These are phyloP conservation scores for Myriangium duriaei DNA, from an alignment of 2,329 filamentous ascomycete genomes.

Conservation along the genomic window DNA sequence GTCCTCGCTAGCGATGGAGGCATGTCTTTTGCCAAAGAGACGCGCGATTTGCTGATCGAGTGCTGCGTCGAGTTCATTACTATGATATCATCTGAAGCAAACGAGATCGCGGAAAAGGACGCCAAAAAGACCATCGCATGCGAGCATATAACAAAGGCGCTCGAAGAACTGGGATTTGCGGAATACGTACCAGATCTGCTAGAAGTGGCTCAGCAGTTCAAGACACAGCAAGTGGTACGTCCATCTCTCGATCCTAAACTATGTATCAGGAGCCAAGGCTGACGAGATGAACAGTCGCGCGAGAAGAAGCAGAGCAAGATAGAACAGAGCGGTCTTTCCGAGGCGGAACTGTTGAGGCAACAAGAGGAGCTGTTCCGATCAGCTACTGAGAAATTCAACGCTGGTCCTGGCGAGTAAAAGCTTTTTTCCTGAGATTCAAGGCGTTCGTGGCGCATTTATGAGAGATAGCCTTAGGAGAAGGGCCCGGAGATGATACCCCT, in stretches of 20 bases:
- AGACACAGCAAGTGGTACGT: constrained; percentile 77
- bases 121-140: constrained; percentile 98
- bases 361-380: constrained; percentile 86
- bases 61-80: constrained; percentile 99
- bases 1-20: constrained; percentile 69
- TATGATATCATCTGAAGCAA: constrained; percentile 93
- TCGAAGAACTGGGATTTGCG: constrained; percentile 82
- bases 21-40: constrained; percentile 86
- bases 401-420: constrained; percentile 11
- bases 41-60: constrained; percentile 88
- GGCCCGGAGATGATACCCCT: constrained; percentile 3
- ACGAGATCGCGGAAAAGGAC: constrained; percentile 97
- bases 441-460: no score
- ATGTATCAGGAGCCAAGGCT: no score
- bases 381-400: constrained; percentile 59
- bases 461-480: no score
- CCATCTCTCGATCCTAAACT: constrained; percentile 3
- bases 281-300: constrained; percentile 60
- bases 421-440: no score
- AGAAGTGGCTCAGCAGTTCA: constrained; percentile 80
- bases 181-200: constrained; percentile 84
- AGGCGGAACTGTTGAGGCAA: constrained; percentile 77
- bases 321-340: constrained; percentile 80
- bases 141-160: constrained; percentile 90
- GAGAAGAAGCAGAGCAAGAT: constrained; percentile 98